Evolutionary conservation across 169 alveolate genomes (phyloP), one percentile per base, ranked within the genome.

Genomic region (Theileria luwenshuni): DNA sequence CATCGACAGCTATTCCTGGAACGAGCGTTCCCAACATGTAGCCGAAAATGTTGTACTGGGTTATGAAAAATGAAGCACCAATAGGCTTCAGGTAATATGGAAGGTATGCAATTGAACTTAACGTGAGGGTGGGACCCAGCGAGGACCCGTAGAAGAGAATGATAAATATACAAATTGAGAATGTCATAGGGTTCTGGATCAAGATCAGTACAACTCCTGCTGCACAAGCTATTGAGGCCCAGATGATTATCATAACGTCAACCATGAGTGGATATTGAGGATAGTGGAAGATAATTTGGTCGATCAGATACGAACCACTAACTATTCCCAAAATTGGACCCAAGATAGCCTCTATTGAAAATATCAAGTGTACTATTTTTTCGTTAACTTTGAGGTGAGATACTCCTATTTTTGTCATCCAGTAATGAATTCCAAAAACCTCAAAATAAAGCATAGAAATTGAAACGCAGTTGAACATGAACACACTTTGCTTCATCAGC

Each of bases 341-440:
- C 7, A 96, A 88, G 27, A 89, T 80, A 3, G 92, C 70, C 49
- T 89, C 91, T 38, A 90, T 93, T 27, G 86, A 51, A 51, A 91
- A 81, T 7, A 91, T 90, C 25, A 76, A 76, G 42, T 86, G 79
- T 48, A 91, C 80, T 52, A 91, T 76, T 15, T 89, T 91, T 35
- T 74, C 94, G 33, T 79, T 59, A n/a, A 81, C 51, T 12, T 30
- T 68, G 3, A 45, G 65, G 19, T 60, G 0, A 3, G 61, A 12
- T 19, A 90, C 65, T 72, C 91, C 68, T 56, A 87, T 79, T 80
- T 88, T 92, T 5, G 97, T 94, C 65, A 91, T 90, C 97, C 97
- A 94, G 69, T 83, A 94, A 73, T 91, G 97, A 21, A 92, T 90
- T 45, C 95, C 97, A 0, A 95, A 76, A 42, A 93, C 93, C 3